Conservation (phyloP, 2,329 filamentous ascomycete genomes). For the Penicillium paneum region DNA sequence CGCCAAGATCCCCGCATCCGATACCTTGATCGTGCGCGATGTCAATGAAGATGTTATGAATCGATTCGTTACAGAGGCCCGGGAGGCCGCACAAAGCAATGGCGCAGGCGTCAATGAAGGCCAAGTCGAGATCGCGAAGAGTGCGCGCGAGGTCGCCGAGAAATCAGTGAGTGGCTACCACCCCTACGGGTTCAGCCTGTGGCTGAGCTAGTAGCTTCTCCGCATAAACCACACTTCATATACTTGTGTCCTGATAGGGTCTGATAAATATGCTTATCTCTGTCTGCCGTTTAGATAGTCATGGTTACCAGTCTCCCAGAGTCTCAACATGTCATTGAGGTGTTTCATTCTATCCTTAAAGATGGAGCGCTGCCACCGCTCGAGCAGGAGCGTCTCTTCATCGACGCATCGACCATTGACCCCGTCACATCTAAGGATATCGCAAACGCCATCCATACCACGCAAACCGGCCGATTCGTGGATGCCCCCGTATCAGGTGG, state of each 20-base stretch:
- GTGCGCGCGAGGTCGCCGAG: constrained; percentile 62
- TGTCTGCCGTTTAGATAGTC: constrained; percentile 60
- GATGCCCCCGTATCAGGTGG: constrained; percentile 97
- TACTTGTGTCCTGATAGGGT: background rate
- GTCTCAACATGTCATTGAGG: constrained; percentile 78
- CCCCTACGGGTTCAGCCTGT: background rate
- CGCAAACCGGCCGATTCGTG: constrained; percentile 72
- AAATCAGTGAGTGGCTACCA: constrained; percentile 55
- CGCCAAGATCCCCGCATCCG: constrained; percentile 60
- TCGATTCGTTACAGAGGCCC: constrained; percentile 56
- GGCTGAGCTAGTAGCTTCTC: background rate
- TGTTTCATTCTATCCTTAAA: constrained; percentile 73
- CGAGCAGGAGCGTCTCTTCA: constrained; percentile 69
- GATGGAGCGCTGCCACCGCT: constrained; percentile 50
- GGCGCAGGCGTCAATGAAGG: constrained; percentile 36
- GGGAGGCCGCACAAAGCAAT: constrained; percentile 29
- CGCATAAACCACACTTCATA: background rate
- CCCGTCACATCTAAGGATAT: constrained; percentile 77
- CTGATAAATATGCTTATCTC: constrained; percentile 8
- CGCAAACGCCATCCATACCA: constrained; percentile 65
- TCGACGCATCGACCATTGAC: constrained; percentile 97
- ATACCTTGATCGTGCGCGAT: constrained; percentile 64
- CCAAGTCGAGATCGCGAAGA: constrained; percentile 55
- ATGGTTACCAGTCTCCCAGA: constrained; percentile 88
- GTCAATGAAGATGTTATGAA: constrained; percentile 57